Evolutionary conservation across 2,329 filamentous ascomycete genomes (phyloP).

Genomic region (Mycogone perniciosa): DNA sequence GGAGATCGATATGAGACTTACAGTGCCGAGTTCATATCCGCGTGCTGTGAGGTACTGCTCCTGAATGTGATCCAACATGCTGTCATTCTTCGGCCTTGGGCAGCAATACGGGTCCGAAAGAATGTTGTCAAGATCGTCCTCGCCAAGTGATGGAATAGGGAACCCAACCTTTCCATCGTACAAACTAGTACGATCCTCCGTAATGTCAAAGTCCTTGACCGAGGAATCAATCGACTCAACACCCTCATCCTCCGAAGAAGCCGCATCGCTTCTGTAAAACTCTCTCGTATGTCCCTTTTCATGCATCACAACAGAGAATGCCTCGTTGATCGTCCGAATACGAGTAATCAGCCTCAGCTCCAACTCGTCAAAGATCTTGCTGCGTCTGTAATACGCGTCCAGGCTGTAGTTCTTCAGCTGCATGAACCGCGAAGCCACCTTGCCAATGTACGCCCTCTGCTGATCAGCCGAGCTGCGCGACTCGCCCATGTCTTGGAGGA

Average conservation of each 20-base stretch:
- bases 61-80: constrained; percentile 37
- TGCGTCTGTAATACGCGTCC: constrained; percentile 29
- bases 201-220: neutral
- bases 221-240: neutral
- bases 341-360: constrained; percentile 32
- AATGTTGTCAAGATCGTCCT: neutral
- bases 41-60: constrained; percentile 30
- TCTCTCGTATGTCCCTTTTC: constrained; percentile 17
- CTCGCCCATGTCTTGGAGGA: constrained; percentile 26
- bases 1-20: constrained; percentile 18
- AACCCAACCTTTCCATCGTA: neutral
- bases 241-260: neutral
- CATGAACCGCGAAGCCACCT: constrained; percentile 27
- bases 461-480: constrained; percentile 20
- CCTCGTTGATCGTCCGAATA: constrained; percentile 32
- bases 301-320: constrained; percentile 26
- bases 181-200: neutral
- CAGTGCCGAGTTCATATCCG: constrained; percentile 50
- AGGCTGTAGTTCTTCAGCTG: constrained; percentile 24
- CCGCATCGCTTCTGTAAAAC: neutral
- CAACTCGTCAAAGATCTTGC: constrained; percentile 23
- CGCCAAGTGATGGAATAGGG: neutral
- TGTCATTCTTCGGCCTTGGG: constrained; percentile 6
- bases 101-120: constrained; percentile 17
- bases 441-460: constrained; percentile 31